Conservation (phyloP, 1,284 basidiomycete genomes). For the Takashimella koratensis region DNA sequence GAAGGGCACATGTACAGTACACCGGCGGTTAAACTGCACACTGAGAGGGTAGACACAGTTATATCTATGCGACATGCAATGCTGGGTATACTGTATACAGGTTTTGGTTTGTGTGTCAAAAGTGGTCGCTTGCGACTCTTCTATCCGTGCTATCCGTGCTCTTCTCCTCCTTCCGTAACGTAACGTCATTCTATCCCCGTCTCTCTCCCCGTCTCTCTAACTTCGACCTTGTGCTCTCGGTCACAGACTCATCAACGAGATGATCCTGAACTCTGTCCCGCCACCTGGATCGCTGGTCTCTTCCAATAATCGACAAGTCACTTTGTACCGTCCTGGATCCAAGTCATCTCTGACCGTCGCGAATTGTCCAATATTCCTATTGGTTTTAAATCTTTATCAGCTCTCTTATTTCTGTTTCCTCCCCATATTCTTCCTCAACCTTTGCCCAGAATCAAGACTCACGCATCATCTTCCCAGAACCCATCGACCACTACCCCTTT, state of each 20-base stretch:
- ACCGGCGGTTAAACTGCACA: too few species aligned
- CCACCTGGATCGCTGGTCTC: conserved; percentile 12
- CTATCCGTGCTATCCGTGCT: too few species aligned
- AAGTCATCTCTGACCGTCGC: conserved; percentile 4
- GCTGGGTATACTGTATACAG: too few species aligned
- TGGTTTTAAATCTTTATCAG: neutral
- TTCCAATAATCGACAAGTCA: conserved; percentile 15
- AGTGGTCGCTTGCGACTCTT: too few species aligned
- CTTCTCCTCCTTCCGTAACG: too few species aligned
- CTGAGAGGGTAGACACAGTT: too few species aligned
- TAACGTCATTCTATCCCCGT: too few species aligned
- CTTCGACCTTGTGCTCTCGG: neutral
- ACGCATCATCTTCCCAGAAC: conserved; percentile 41
- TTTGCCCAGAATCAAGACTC: conserved; percentile 9
- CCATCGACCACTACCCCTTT: conserved; percentile 28
- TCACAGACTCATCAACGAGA: conserved; percentile 10
- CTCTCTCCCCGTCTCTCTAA: neutral
- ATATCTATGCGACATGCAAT: too few species aligned
- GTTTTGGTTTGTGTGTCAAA: too few species aligned
- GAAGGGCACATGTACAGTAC: too few species aligned
- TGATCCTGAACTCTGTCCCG: conserved; percentile 13
- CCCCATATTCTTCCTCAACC: neutral
- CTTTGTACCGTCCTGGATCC: conserved; percentile 6
- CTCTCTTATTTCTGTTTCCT: neutral
- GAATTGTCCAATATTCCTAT: conserved; percentile 20